These are phyloP conservation scores for Cystobasidium tubakii DNA, from an alignment of 768 basidiomycete species.

Conservation along the genomic window DNA sequence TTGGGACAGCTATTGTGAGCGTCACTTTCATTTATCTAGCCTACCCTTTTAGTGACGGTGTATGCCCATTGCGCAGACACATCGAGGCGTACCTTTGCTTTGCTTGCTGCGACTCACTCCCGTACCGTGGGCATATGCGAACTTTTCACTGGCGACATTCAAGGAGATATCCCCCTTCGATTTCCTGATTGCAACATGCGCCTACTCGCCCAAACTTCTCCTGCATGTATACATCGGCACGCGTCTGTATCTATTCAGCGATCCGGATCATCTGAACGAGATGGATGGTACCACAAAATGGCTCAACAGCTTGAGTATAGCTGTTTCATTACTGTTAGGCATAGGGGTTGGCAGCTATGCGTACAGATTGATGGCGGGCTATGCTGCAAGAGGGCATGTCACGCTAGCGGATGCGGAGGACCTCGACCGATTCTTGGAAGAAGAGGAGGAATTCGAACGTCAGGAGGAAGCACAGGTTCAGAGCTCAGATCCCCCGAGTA, in stretches of 20 bases:
- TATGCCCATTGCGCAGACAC: not conserved
- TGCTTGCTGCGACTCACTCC: slow-evolving; percentile 19
- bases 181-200: slow-evolving; percentile 33
- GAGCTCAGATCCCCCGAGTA: not conserved
- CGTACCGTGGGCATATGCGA: slow-evolving; percentile 23
- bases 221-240: slow-evolving; percentile 21
- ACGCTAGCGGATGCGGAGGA: slow-evolving; percentile 19
- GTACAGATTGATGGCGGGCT: slow-evolving; percentile 19
- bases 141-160: slow-evolving; percentile 27
- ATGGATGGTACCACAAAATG: slow-evolving; percentile 27
- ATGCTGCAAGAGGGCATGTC: slow-evolving; percentile 23
- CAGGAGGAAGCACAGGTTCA: not conserved
- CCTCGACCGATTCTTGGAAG: slow-evolving; percentile 26
- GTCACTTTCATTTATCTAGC: not conserved
- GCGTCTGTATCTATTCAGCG: slow-evolving; percentile 21
- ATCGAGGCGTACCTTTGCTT: slow-evolving; percentile 5
- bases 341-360: slow-evolving; percentile 17
- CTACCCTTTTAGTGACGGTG: not conserved
- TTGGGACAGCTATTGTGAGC: slow-evolving; percentile 21
- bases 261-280: slow-evolving; percentile 24
- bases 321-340: slow-evolving; percentile 1
- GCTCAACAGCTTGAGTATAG: slow-evolving; percentile 23
- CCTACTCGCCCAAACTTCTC: not conserved
- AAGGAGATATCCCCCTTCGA: not conserved
- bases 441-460: slow-evolving; percentile 20